Conservation (phyloP, 345 rosid genomes). For the Citrus trifoliata region DNA sequence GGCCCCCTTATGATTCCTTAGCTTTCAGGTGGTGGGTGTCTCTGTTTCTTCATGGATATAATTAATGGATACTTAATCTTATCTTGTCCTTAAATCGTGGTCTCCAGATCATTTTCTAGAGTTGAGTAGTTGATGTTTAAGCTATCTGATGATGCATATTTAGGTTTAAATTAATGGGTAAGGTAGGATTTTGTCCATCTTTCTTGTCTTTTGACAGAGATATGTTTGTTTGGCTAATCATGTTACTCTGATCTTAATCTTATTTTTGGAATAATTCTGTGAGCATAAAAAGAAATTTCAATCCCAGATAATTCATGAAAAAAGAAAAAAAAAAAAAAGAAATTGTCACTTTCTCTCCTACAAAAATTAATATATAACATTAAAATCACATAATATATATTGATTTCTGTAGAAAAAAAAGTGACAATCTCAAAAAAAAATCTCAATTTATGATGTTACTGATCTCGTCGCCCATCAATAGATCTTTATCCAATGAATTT, state of each 20-base stretch:
- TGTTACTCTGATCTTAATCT: conserved; percentile 10
- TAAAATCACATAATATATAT: too few species aligned
- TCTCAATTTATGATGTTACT: neutral
- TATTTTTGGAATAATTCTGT: conserved; percentile 1
- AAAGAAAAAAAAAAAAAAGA: too few species aligned
- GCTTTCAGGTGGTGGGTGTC: neutral
- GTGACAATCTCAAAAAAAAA: too few species aligned
- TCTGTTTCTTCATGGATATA: conserved; percentile 3
- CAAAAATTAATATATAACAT: too few species aligned
- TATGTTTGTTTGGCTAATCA: conserved; percentile 1
- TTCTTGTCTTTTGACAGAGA: neutral
- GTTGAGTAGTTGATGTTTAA: conserved; percentile 24
- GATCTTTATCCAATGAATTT: too few species aligned
- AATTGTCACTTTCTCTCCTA: too few species aligned
- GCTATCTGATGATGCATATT: conserved; percentile 26
- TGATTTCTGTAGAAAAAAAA: too few species aligned
- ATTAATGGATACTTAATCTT: conserved; percentile 12
- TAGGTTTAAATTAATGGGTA: conserved; percentile 19
- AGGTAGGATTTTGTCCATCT: conserved; percentile 8
- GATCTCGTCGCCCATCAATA: neutral
- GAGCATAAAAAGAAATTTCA: neutral
- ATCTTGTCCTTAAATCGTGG: conserved; percentile 25
- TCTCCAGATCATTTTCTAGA: conserved; percentile 11
- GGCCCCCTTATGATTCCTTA: conserved; percentile 16
- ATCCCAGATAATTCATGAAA: too few species aligned